Conservation (phyloP, 1,139 yeast genomes). For the Saccharomyces hybrid region DNA sequence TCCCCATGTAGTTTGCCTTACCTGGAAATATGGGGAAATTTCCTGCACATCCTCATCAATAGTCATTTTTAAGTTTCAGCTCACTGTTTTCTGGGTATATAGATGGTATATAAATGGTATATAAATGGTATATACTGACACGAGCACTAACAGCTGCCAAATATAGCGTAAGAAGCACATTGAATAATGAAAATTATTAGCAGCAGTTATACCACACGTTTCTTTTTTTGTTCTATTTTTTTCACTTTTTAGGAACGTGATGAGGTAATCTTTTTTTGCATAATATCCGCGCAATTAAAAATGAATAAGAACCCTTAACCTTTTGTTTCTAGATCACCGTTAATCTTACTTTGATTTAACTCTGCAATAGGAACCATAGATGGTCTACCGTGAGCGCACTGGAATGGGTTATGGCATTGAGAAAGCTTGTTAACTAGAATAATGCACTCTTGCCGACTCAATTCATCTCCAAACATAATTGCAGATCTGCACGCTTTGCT, state of each 20-base stretch:
- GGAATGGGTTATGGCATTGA: conserved; percentile 55
- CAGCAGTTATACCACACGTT: not conserved
- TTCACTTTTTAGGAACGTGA: not conserved
- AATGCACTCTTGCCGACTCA: conserved; percentile 40
- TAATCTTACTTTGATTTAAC: conserved; percentile 5
- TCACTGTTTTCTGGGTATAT: not conserved
- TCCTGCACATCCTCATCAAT: not conserved
- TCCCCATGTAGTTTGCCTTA: conserved; percentile 42
- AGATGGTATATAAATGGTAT: not conserved
- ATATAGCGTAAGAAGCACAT: too few species aligned
- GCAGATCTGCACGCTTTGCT: conserved; percentile 68
- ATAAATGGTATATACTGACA: not conserved
- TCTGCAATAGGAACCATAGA: conserved; percentile 52
- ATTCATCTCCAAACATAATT: conserved; percentile 60
- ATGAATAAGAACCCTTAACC: not conserved
- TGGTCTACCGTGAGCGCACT: conserved; percentile 87
- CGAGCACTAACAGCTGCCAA: too few species aligned
- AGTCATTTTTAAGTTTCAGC: conserved; percentile 1
- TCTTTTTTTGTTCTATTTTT: not conserved
- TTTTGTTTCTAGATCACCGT: not conserved
- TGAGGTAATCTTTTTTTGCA: not conserved
- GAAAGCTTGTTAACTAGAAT: conserved; percentile 37
- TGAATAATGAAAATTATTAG: too few species aligned
- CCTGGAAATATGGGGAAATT: conserved; percentile 29
- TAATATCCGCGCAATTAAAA: not conserved